A percentile compares a stretch with the other conserved stretches of the same genome.
Conservation (phyloP, 768 basidiomycete species). For the Vararia minispora region DNA sequence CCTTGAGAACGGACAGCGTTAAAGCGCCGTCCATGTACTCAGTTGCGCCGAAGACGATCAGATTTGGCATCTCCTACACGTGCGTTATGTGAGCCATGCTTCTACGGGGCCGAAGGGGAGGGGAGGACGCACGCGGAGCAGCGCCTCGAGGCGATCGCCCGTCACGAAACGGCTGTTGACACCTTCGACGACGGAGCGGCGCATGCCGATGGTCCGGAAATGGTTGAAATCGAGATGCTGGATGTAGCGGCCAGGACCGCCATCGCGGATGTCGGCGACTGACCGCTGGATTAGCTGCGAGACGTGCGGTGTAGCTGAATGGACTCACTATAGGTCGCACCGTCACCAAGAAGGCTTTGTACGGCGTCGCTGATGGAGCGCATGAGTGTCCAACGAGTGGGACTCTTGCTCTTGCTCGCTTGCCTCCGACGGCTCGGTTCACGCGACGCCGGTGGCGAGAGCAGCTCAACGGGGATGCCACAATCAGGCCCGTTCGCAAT, state of each 20-base stretch:
- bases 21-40: slow-evolving; percentile 98
- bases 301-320: background rate
- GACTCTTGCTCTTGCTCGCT: slow-evolving; percentile 67
- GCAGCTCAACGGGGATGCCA: slow-evolving; percentile 61
- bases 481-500: slow-evolving; percentile 53
- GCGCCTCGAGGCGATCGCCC: slow-evolving; percentile 66
- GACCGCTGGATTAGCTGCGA: slow-evolving; percentile 2
- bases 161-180: slow-evolving; percentile 89
- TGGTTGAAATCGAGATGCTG: slow-evolving; percentile 90
- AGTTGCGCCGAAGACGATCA: slow-evolving; percentile 85
- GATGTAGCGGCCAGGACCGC: slow-evolving; percentile 70
- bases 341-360: slow-evolving; percentile 52
- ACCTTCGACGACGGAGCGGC: slow-evolving; percentile 81
- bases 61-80: slow-evolving; percentile 78
- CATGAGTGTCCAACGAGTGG: slow-evolving; percentile 76
- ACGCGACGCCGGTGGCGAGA: slow-evolving; percentile 72
- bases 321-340: slow-evolving; percentile 55
- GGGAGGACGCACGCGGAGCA: slow-evolving; percentile 51
- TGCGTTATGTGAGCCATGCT: slow-evolving; percentile 6
- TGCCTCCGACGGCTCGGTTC: slow-evolving; percentile 75
- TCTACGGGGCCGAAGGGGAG: slow-evolving; percentile 4
- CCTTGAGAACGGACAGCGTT: slow-evolving; percentile 73
- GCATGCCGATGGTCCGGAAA: slow-evolving; percentile 95
- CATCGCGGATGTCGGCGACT: slow-evolving; percentile 59
- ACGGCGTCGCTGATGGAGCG: slow-evolving; percentile 71